Percentiles rank a stretch among this genome's conserved stretches.
These are phyloP conservation scores for Luzula sylvatica DNA, from an alignment of 176 grass and related monocot species.

Conservation along the genomic window DNA sequence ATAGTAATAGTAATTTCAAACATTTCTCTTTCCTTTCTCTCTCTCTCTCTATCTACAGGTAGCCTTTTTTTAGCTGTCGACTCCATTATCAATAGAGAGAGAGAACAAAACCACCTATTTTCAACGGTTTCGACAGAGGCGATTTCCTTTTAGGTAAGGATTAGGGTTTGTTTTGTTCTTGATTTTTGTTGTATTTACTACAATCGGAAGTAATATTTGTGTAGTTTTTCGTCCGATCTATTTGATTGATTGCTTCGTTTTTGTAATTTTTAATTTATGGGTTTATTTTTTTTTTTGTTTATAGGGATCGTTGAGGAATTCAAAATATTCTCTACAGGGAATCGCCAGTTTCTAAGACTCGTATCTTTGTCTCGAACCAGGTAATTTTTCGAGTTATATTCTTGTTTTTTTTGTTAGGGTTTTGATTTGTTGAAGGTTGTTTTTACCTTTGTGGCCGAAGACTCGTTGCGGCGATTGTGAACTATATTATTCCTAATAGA, in stretches of 20 bases:
- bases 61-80: conserved; percentile 18
- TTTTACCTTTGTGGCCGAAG: not conserved
- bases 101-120: conserved; percentile 10
- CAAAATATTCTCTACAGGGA: conserved; percentile 18
- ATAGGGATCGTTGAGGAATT: conserved; percentile 36
- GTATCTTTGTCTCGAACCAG: conserved; percentile 14
- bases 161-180: not conserved
- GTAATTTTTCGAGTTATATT: conserved; percentile 3
- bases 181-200: conserved; percentile 1
- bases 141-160: conserved; percentile 21
- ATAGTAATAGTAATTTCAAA: not conserved
- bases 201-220: conserved; percentile 36
- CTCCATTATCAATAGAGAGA: conserved; percentile 2
- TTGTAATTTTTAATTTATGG: not conserved
- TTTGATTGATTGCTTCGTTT: not conserved
- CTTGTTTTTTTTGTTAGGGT: conserved; percentile 18
- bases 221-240: conserved; percentile 16
- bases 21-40: conserved; percentile 25
- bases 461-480: not conserved
- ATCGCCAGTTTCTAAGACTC: conserved; percentile 28
- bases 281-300: conserved; percentile 4
- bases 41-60: conserved; percentile 21
- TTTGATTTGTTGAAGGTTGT: not conserved
- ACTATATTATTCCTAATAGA: too few species aligned
- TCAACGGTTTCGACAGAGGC: conserved; percentile 3